Percentiles rank a stretch among this genome's conserved stretches.
phyloP scores from a whole-genome alignment of 1,139 yeast genomes.

The Trichomonascaceae sp. region DNA sequence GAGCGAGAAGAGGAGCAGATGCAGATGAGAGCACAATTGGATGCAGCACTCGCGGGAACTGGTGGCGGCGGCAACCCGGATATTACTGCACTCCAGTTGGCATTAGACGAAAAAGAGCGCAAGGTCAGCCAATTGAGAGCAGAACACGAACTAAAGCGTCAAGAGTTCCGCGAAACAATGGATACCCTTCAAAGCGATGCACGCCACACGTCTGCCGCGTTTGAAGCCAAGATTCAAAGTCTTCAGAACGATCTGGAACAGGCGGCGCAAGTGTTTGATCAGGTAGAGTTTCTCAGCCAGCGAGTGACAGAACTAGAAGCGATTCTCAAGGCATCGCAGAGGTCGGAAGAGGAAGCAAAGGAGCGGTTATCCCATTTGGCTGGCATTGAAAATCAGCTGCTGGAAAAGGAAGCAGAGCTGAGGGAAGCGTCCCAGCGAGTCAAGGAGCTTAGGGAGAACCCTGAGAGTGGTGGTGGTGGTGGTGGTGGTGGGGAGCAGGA shows the following conservation, averaged over 20 bases:
- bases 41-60: no score
- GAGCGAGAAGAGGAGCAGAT: no score
- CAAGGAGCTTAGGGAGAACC: background rate
- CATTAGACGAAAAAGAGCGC: conserved; percentile 18
- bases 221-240: conserved; percentile 16
- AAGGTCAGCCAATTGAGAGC: conserved; percentile 15
- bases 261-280: conserved; percentile 12
- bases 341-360: conserved; percentile 16
- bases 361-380: conserved; percentile 18
- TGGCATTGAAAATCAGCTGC: conserved; percentile 21
- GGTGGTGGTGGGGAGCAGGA: background rate
- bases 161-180: conserved; percentile 21
- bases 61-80: conserved; percentile 9
- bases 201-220: conserved; percentile 17
- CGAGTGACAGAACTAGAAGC: conserved; percentile 15
- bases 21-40: no score
- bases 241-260: conserved; percentile 15
- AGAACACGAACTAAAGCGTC: conserved; percentile 21
- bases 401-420: conserved; percentile 21
- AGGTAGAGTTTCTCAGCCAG: conserved; percentile 13
- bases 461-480: background rate
- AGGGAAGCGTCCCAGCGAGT: conserved; percentile 13
- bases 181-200: conserved; percentile 21
- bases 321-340: conserved; percentile 13
- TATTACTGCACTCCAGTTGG: conserved; percentile 11